These are phyloP conservation scores for Darksidea phi DNA, from an alignment of 495 filamentous ascomycete genomes.

Conservation along the genomic window DNA sequence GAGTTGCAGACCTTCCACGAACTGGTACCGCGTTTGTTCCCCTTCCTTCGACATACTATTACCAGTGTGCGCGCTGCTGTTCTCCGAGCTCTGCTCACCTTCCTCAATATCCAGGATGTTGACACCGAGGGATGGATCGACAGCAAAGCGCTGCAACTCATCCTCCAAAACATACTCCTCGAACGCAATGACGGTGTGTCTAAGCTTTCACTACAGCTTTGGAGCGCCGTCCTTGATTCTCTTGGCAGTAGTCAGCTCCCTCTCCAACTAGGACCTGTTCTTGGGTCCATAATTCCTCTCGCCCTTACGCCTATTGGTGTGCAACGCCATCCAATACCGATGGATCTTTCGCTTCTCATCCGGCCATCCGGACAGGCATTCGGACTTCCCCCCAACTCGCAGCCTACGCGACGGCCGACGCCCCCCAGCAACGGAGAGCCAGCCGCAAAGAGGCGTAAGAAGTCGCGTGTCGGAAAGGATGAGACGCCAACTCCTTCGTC, in stretches of 20 bases:
- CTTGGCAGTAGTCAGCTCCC: conserved; percentile 43
- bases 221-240: conserved; percentile 72
- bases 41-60: conserved; percentile 95
- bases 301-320: conserved; percentile 89
- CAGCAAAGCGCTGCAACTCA: conserved; percentile 79
- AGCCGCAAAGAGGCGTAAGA: conserved; percentile 70
- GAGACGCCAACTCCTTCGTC: conserved; percentile 43
- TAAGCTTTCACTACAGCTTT: conserved; percentile 79
- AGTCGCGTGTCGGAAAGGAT: conserved; percentile 78
- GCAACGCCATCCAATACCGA: conserved; percentile 80
- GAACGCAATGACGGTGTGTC: conserved; percentile 81
- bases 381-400: conserved; percentile 37
- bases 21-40: conserved; percentile 89
- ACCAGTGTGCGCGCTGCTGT: conserved; percentile 92
- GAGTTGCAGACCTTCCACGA: conserved; percentile 83
- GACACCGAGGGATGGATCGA: conserved; percentile 89
- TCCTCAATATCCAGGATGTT: conserved; percentile 78
- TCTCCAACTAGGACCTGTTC: conserved; percentile 57
- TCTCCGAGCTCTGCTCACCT: conserved; percentile 86
- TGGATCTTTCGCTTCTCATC: conserved; percentile 84
- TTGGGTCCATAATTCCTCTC: conserved; percentile 73
- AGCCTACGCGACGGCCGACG: conserved; percentile 56
- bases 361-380: conserved; percentile 90
- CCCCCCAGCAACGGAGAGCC: conserved; percentile 55
- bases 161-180: conserved; percentile 93